Conservation (phyloP, 2,329 filamentous ascomycete genomes). For the Cytospora schulzeri region DNA sequence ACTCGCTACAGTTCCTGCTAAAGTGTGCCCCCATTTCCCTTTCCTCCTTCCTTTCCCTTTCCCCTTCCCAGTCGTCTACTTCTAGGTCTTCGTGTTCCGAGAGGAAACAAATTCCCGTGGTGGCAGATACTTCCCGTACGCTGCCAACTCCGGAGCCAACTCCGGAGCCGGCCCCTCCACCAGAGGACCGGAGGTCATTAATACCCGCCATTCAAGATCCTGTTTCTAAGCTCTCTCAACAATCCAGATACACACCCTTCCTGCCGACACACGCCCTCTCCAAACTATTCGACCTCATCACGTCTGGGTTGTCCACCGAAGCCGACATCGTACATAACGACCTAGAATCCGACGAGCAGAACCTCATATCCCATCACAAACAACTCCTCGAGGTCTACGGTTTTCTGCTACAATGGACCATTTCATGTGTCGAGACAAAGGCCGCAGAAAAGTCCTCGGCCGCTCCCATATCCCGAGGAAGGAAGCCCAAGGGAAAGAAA, state of each 20-base stretch:
- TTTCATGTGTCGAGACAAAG: conserved; percentile 91
- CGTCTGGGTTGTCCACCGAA: conserved; percentile 82
- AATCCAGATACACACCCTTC: conserved; percentile 76
- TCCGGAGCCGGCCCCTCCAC: conserved; percentile 25
- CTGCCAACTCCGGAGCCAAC: conserved; percentile 26
- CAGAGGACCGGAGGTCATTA: not conserved
- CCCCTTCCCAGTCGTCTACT: not conserved
- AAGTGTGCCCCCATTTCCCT: conserved; percentile 77
- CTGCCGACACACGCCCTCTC: conserved; percentile 82
- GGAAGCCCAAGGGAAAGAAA: conserved; percentile 76
- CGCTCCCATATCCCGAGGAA: conserved; percentile 68
- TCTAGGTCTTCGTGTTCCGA: not conserved
- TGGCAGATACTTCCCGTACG: conserved; percentile 7
- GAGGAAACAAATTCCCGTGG: not conserved
- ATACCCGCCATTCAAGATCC: conserved; percentile 42
- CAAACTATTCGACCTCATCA: conserved; percentile 90
- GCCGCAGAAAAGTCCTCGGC: conserved; percentile 84
- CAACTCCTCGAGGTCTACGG: conserved; percentile 90
- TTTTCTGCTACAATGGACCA: conserved; percentile 92
- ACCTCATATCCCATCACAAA: conserved; percentile 83
- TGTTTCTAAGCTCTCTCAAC: conserved; percentile 64
- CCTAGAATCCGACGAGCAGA: conserved; percentile 89
- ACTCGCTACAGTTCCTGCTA: conserved; percentile 92
- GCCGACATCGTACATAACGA: conserved; percentile 84
- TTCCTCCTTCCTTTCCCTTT: conserved; percentile 31